Evolutionary conservation across 768 basidiomycete genomes (phyloP), one percentile per base, ranked within the genome.

Genomic region (Gloeostereum incarnatum): DNA sequence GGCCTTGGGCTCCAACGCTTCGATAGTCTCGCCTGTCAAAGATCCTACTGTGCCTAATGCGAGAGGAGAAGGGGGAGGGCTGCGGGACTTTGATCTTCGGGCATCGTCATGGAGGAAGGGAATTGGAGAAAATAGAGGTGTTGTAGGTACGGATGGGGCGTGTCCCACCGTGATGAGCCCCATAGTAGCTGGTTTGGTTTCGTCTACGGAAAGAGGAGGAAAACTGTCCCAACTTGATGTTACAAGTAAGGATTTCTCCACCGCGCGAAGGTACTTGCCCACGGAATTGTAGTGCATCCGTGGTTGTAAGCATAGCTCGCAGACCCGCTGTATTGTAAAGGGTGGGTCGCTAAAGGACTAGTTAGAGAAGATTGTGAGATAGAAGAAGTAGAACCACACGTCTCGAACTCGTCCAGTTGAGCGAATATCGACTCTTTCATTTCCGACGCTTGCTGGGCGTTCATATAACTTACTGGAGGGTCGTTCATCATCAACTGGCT

Each of bases 291-390:
- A 92, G 47, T 88, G 73, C 32, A 69, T 64, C 45, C 65, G 68
- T 4, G 89, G 88, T 29, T 69, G 58, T 9, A 83, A 47, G 46
- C 80, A 78, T 18, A 94, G 76, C 52, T 93, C 90, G 53, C 85
- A 87, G 9, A 92, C 63, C 31, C 90, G 78, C 58, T 94, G 91
- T 39, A 93, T 83, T 6, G 90, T 92, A 56, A 93, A 94, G 2
- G 90, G 90, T 0, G 84, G 71, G 36, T 70, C 70, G 13, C 77
- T 63, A 38, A 31, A 30, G 9, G 16, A 26, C 4, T 20, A 50
- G 38, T 48, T 21, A 36, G 40, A 33, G 36, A 17, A 13, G 30
- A 39, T 27, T 33, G 4, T 35, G 31, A 23, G 20, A 29, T 19
- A 36, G 16, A 22, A 9, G 25, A 35, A 34, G 13, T 9, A 11